Conservation (phyloP, 2,329 filamentous ascomycete genomes). For the Bipolaris cookei region DNA sequence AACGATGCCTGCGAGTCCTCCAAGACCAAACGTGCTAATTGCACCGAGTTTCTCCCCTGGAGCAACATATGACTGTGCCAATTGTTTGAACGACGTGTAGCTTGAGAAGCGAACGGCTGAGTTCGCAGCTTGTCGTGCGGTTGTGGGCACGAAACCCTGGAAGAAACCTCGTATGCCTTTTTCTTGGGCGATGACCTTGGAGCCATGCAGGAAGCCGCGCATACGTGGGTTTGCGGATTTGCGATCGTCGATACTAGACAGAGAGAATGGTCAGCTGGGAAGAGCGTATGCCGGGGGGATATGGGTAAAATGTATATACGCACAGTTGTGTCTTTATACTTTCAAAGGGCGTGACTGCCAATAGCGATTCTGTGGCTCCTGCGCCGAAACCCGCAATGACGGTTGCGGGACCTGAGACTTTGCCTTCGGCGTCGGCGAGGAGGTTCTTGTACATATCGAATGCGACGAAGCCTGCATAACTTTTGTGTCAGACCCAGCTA, state of each 20-base stretch:
- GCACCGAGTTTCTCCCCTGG: constrained; percentile 94
- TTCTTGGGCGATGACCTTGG: constrained; percentile 84
- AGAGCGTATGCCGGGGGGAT: background rate
- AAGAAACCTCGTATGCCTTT: constrained; percentile 92
- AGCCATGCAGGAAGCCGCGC: constrained; percentile 89
- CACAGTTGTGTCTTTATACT: constrained; percentile 94
- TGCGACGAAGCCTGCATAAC: constrained; percentile 76
- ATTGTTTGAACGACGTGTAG: constrained; percentile 88
- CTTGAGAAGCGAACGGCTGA: constrained; percentile 88
- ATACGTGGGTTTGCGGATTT: constrained; percentile 85
- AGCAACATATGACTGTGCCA: constrained; percentile 88
- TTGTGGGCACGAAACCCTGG: constrained; percentile 94
- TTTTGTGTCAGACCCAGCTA: background rate
- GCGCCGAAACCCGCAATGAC: constrained; percentile 94
- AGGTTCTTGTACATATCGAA: constrained; percentile 93
- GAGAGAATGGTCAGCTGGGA: background rate
- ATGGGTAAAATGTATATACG: constrained; percentile 5
- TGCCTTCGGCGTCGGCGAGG: constrained; percentile 81
- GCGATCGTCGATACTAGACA: constrained; percentile 82
- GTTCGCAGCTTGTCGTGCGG: constrained; percentile 92
- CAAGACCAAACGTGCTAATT: constrained; percentile 86
- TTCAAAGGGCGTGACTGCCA: constrained; percentile 96
- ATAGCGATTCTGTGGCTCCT: constrained; percentile 87
- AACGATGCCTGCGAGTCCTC: constrained; percentile 85
- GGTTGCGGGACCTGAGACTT: constrained; percentile 86